Base-by-base conservation (phyloP, 148 eudicot species). In the Silene conica region DNA sequence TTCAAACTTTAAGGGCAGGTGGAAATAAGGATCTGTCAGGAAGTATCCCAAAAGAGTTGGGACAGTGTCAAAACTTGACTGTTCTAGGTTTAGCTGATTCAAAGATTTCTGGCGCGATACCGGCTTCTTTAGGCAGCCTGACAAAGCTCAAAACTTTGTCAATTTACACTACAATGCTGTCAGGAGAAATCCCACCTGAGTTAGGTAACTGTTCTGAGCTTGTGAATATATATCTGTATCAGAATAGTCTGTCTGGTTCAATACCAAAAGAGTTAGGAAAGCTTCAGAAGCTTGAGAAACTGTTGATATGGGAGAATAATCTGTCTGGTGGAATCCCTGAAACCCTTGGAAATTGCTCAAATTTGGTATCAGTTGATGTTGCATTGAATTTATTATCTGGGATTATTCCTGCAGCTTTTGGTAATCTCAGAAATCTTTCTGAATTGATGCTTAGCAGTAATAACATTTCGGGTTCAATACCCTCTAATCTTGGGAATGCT, bases 381-480 rank as follows among this genome's bases (percentile, higher is more conserved):
- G 90, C 98, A 10, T 67, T 90, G 73, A 92, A 92, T 74, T 81
- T 69, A 20, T 57, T 92, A 8, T 85, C 98, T 7, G 98, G 93
- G n/a, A 70, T 45, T 48, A 88, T 92, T 19, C 96, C 93, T 38
- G 69, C 54, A 48, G 85, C 92, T 16, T 76, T 92, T 72, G 98
- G 98, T 66, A 82, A 81, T 18, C 82, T 92, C 4, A 56, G 80
- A 25, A 80, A 78, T 48, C 87, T 92, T 14, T 76, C 81, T 52
- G 96, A 92, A 72, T 63, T 92, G 61, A 90, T 92, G 96, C 76
- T 92, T 52, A 90, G 96, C 58, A 85, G 86, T 80, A 92, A 92
- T 65, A 92, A 92, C 64, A 72, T 92, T 8, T 87, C 93, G 18
- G 98, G 98, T 26, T 82, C 89, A 14, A 86, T 92, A 63, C 98